phyloP scores from a whole-genome alignment of 208 protist genomes.

The Trichomonas gallinae region DNA sequence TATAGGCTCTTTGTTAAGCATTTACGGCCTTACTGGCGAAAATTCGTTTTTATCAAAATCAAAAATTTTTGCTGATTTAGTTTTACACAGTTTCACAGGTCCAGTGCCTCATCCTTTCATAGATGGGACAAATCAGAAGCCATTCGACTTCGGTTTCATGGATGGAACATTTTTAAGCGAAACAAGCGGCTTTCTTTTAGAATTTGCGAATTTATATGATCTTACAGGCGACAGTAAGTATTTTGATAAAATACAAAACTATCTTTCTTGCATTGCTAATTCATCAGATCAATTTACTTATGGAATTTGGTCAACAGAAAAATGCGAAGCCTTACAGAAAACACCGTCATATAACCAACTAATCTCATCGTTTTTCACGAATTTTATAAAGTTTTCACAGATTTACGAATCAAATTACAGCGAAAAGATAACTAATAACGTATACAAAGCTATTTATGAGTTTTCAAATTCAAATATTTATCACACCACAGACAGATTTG shows the following conservation, averaged over 20 bases:
- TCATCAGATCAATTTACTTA: not conserved
- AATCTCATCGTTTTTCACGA: not conserved
- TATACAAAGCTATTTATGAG: not conserved
- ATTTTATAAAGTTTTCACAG: not conserved
- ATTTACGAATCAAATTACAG: not conserved
- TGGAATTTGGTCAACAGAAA: not conserved
- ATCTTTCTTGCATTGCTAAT: not conserved
- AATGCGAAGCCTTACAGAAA: not conserved
- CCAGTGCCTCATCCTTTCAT: not conserved
- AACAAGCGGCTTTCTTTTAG: not conserved
- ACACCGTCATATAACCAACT: not conserved
- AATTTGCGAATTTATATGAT: not conserved
- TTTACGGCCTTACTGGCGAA: not conserved
- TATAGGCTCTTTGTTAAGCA: not conserved
- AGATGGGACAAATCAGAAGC: not conserved
- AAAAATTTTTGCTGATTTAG: not conserved
- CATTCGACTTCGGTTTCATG: not conserved
- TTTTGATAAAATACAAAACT: not conserved
- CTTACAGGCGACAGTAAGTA: not conserved
- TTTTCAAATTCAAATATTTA: not conserved
- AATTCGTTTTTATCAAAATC: not conserved
- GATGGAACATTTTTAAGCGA: constrained; percentile 6
- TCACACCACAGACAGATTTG: not conserved
- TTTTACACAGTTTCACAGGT: not conserved
- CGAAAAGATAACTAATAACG: not conserved